Base-by-base conservation (phyloP, 306 rosid genomes). In the Heteromeles arbutifolia region DNA sequence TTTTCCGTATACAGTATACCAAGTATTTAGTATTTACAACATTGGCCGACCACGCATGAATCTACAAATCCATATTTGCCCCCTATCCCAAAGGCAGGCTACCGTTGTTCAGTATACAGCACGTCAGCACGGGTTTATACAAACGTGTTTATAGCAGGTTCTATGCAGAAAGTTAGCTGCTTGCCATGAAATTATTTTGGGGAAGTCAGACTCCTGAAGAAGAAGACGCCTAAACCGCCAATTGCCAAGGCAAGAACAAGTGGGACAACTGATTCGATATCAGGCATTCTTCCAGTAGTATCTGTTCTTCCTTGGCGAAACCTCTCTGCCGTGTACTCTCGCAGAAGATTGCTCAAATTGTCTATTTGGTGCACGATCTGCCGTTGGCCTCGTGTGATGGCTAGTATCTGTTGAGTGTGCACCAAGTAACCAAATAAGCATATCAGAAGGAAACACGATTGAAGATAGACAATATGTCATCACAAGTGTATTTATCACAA, bases 291-390 rank as follows among this genome's bases (percentile, higher is more conserved):
- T 75, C 85, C 73, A 54, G 74, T 58, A 56, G 83, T 79, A 15
- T 87, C 86, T 26, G 79, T 48, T 83, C 88, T 90, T 66, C 77
- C 96, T 4, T 43, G 81, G 58, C 86, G 90, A 39, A 78, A 78
- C 76, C 89, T 86, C 72, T 90, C 93, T 19, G 85, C 96, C 17
- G 79, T 50, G 75, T 84, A 82, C 77, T 90, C 97, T 13, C 90
- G 91, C 81, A 92, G 80, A 76, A 90, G 88, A 78, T 85, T 95
- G 88, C 91, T 89, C 85, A 95, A 67, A 12, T 86, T 89, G 81
- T 90, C 96, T 26, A 95, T 83, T 69, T 89, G 97, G 78, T 88
- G 97, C 90, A 85, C 83, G 73, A 95, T 80, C 86, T 92, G 99
- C 54, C 93, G 93, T 63, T 95, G 99, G 29, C 89, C 86, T 31